Base-by-base conservation (phyloP, 176 grass and related monocot species). In the Dendrocalamus sinicus region DNA sequence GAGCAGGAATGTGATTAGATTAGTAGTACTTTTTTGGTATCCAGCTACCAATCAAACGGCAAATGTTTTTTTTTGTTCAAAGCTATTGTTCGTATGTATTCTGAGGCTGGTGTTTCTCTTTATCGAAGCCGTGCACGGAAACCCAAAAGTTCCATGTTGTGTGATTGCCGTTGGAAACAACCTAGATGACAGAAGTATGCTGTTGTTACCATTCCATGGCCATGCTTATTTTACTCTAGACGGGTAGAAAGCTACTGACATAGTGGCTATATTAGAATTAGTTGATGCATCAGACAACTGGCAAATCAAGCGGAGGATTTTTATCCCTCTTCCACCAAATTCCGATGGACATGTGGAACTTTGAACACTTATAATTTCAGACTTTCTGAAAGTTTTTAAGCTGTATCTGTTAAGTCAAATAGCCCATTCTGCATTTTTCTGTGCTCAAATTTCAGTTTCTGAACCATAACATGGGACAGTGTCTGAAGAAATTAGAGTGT, bases 81-180 rank as follows among this genome's bases (percentile, higher is more conserved):
- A 68, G 63, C 62, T 40, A 6, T 79, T 62, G 9, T 79, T 73
- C 12, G 73, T 80, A 51, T 75, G 17, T 8, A 79, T 50, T 40
- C 57, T 73, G 47, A 87, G 72, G 35, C 63, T 67, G 70, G 4
- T n/a, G 26, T 67, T 83, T 73, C 48, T 66, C 30, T 82, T 81
- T 78, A 73, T 57, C 67, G n/a, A 79, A 79, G 20, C 26, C 24
- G 9, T 67, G 67, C 90, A 86, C 74, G 74, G 67, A 44, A 35
- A 76, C 76, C 89, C 45, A 91, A 88, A 88, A 76, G 70, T 88
- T 88, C 89, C 65, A 24, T 14, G 26, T 69, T 70, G 30, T 75
- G 43, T 84, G 62, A 76, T 70, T 46, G 43, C 53, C 9, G 32
- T 70, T 84, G 77, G 69, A 64, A 68, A 65, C 0, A 78, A 73